Conservation (phyloP, 2,329 filamentous ascomycete genomes). For the Fusarium equiseti region DNA sequence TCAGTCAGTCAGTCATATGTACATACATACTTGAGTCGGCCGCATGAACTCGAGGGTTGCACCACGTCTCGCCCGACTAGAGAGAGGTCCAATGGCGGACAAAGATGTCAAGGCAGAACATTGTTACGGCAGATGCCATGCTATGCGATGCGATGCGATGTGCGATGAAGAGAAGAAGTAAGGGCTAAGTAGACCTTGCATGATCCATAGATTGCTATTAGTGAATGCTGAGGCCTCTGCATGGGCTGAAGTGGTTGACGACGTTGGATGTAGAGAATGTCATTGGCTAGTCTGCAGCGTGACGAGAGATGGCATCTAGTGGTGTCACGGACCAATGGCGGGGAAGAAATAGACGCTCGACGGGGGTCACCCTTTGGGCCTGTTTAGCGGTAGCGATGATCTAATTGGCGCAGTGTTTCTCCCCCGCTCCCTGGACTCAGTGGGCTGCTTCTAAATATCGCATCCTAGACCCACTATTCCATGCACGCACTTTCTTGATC, state of each 20-base stretch:
- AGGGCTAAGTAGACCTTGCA: constrained; percentile 29
- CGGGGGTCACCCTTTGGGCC: constrained; percentile 17
- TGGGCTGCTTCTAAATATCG: constrained; percentile 39
- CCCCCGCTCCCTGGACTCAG: constrained; percentile 6
- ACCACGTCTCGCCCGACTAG: constrained; percentile 29
- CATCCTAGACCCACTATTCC: constrained; percentile 13
- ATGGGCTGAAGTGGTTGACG: constrained; percentile 39
- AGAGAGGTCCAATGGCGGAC: constrained; percentile 24
- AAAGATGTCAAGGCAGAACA: constrained; percentile 14
- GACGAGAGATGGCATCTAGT: constrained; percentile 37
- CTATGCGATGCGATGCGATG: constrained; percentile 18
- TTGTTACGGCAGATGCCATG: constrained; percentile 18
- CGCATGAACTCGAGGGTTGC: constrained; percentile 40
- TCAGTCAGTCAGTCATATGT: background rate
- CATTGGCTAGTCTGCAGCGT: constrained; percentile 45
- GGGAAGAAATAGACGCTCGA: constrained; percentile 44
- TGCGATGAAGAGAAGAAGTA: constrained; percentile 11
- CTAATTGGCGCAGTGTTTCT: constrained; percentile 37
- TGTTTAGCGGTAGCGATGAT: constrained; percentile 22
- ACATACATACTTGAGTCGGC: constrained; percentile 11
- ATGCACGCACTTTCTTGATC: constrained; percentile 43
- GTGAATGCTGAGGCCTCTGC: constrained; percentile 21
- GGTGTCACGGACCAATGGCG: constrained; percentile 44
- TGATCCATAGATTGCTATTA: constrained; percentile 42
- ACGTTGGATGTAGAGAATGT: background rate